These are phyloP conservation scores for Drechslerella stenobrocha DNA, from an alignment of 2,329 filamentous ascomycete genomes.

Conservation along the genomic window DNA sequence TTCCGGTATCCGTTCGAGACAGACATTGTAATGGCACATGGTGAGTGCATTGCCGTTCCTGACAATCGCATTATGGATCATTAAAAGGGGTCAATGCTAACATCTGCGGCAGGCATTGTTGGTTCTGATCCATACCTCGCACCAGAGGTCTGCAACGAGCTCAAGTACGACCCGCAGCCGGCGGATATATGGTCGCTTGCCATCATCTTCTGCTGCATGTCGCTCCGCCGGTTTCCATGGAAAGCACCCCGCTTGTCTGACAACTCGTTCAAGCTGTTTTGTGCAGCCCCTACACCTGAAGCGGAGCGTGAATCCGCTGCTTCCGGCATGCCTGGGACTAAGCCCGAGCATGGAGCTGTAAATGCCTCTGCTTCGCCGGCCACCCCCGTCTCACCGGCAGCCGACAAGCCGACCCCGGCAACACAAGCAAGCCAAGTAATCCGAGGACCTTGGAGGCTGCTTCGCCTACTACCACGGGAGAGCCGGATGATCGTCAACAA, in stretches of 20 bases:
- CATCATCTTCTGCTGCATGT: slow-evolving; percentile 99
- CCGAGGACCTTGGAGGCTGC: slow-evolving; percentile 85
- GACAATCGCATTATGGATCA: not conserved
- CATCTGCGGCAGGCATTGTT: slow-evolving; percentile 65
- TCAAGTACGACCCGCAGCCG: slow-evolving; percentile 89
- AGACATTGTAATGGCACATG: slow-evolving; percentile 76
- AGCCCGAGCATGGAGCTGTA: no score
- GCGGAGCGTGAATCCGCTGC: slow-evolving; percentile 45
- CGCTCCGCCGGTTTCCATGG: slow-evolving; percentile 90
- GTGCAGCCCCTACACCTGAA: slow-evolving; percentile 55
- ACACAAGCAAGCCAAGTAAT: slow-evolving; percentile 60
- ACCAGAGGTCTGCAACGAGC: slow-evolving; percentile 91
- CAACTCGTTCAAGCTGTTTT: slow-evolving; percentile 92
- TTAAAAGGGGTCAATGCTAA: not conserved
- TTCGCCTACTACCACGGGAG: slow-evolving; percentile 84
- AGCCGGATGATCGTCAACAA: slow-evolving; percentile 84
- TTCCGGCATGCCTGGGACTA: slow-evolving; percentile 8
- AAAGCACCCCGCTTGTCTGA: slow-evolving; percentile 89
- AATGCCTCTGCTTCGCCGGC: no score
- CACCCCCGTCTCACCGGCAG: slow-evolving; percentile 37
- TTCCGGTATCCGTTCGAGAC: slow-evolving; percentile 97
- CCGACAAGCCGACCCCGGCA: slow-evolving; percentile 52
- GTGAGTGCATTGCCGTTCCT: slow-evolving; percentile 66
- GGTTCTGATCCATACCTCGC: slow-evolving; percentile 94
- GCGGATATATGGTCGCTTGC: slow-evolving; percentile 98